Evolutionary conservation across 495 filamentous ascomycete genomes (phyloP).

Genomic region (Penicillium arizonense): DNA sequence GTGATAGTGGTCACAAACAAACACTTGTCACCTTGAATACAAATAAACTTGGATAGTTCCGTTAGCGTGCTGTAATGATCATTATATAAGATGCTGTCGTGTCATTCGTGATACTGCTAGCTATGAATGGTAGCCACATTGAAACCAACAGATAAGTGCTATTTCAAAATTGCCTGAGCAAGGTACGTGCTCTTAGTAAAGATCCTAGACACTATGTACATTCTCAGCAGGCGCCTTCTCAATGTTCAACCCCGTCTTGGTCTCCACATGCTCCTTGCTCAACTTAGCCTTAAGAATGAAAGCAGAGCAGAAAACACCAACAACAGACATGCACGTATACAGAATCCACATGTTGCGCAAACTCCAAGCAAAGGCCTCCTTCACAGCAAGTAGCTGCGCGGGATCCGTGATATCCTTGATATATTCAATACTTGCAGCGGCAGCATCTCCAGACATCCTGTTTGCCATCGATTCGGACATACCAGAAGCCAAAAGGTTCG

Average conservation of each 20-base stretch:
- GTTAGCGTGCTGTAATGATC: too few relatives aligned
- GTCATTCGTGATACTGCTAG: too few relatives aligned
- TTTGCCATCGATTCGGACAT: slow-evolving; percentile 35
- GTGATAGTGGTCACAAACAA: too few relatives aligned
- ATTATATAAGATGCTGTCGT: too few relatives aligned
- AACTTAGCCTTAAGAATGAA: slow-evolving; percentile 54
- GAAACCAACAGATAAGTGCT: too few relatives aligned
- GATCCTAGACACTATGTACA: background rate
- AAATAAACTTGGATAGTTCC: too few relatives aligned
- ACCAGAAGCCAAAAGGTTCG: slow-evolving; percentile 43
- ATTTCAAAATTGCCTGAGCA: too few relatives aligned
- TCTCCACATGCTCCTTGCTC: slow-evolving; percentile 61
- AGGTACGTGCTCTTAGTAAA: background rate
- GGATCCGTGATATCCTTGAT: slow-evolving; percentile 44
- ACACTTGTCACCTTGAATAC: too few relatives aligned
- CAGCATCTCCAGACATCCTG: slow-evolving; percentile 46
- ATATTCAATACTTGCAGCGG: slow-evolving; percentile 50
- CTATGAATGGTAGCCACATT: too few relatives aligned
- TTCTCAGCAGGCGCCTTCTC: slow-evolving; percentile 17
- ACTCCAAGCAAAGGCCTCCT: slow-evolving; percentile 58
- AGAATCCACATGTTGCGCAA: slow-evolving; percentile 62
- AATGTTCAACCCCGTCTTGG: slow-evolving; percentile 42
- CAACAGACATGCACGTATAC: slow-evolving; percentile 52
- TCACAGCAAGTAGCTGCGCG: slow-evolving; percentile 43
- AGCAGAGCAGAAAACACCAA: slow-evolving; percentile 47